These are phyloP conservation scores for Penicillium samsonianum DNA, from an alignment of 495 filamentous ascomycete species.

Conservation along the genomic window DNA sequence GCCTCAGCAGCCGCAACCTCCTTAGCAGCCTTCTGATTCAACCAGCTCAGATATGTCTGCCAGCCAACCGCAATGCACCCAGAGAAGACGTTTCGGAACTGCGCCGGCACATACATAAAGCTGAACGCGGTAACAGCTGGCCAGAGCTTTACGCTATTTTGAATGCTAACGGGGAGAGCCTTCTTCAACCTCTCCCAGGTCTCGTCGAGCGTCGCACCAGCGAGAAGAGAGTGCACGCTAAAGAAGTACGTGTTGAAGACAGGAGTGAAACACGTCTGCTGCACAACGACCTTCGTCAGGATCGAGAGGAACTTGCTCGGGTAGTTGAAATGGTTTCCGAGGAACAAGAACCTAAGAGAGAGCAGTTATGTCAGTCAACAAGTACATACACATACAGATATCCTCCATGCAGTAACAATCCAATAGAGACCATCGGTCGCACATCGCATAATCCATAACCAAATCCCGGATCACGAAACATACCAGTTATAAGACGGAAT, in stretches of 20 bases:
- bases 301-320: constrained; percentile 68
- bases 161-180: constrained; percentile 73
- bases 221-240: constrained; percentile 71
- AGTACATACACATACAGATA: neutral
- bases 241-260: constrained; percentile 94
- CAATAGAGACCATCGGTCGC: neutral
- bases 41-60: constrained; percentile 85
- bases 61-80: constrained; percentile 79
- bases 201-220: constrained; percentile 57
- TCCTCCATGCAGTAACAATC: neutral
- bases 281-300: constrained; percentile 73
- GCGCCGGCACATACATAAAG: constrained; percentile 77
- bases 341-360: constrained; percentile 70
- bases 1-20: constrained; percentile 45
- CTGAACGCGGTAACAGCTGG: constrained; percentile 84
- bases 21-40: constrained; percentile 73
- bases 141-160: constrained; percentile 88
- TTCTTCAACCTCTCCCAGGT: constrained; percentile 67
- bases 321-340: constrained; percentile 80
- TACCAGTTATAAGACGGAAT: constrained; percentile 84
- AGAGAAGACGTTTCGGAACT: constrained; percentile 78
- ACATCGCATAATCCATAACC: neutral
- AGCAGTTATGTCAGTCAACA: neutral
- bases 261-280: constrained; percentile 81
- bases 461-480: neutral